Base-by-base conservation (phyloP, 1,284 basidiomycete species). In the Melampsora abietis-canadensis region DNA sequence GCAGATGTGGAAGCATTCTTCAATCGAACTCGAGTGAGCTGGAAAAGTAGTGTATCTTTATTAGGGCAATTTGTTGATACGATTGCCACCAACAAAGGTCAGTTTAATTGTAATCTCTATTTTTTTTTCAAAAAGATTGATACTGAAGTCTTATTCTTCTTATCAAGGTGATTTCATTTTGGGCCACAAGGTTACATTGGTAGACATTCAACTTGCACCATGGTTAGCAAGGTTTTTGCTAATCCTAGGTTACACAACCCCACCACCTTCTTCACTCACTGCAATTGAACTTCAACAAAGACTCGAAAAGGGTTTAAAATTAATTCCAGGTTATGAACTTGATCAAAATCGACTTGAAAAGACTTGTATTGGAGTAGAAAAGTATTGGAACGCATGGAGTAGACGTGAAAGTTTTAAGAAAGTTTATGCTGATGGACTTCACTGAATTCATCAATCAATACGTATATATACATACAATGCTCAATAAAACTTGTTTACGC, bases 371-470 rank as follows among this genome's bases (percentile, higher is more conserved):
- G 51, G 51, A 21, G 6, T 54, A 21, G 51, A 54, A 27, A 54
- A 54, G 51, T 54, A 40, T 40, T 40, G 40, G 40, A 40, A 40
- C 10, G 2, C 40, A 40, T 40, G 40, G 40, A 40, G 40, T 40
- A 14, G 14, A 40, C 40, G 40, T 40, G 40, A 40, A 40, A 40
- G 40, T 40, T 40, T 40, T 14, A 40, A 40, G 40, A 40, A 40
- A 14, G 40, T 40, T 40, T 40, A 40, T 40, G 77, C 17, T 76
- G 76, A 19, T 59, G 54, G 30, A 59, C 40, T 40, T 40, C 40
- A 40, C 12, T 40, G 40, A 40, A 12, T 14, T 40, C 10, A 40
- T 10, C 34, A 8, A 37, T 37, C 34, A 37, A 8, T 12, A 3
- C 34, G 10, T 37, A 37, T 37, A 37, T 37, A 27, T 12, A 7